Base-by-base conservation (phyloP, 306 rosid species). In the Malus fusca region DNA sequence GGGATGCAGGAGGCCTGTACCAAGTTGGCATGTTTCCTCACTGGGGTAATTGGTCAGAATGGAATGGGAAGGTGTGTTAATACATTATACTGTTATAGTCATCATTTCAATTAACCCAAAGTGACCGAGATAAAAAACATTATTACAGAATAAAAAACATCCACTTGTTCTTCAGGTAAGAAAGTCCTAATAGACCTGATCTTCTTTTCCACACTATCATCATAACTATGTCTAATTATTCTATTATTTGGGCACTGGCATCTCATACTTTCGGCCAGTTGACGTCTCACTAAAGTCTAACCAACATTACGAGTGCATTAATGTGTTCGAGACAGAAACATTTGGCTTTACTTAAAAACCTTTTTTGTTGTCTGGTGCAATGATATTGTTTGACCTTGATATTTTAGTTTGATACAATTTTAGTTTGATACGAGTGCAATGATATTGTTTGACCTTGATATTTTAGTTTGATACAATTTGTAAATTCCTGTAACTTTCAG, bases 41-140 rank as follows among this genome's bases (percentile, higher is more conserved):
- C 87, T 88, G 96, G 97, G 93, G 97, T 84, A 82, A 83, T 86
- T 95, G 98, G 98, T 95, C 97, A 56, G 98, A 92, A 85, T 95
- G 98, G 98, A 95, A 95, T 79, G 98, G 98, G 76, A 90, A 92
- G 98, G 98, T 93, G 55, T 74, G 98, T 81, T 79, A 58, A 73
- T 68, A 56, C 72, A 44, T 33, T 66, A 67, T 21, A 51, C 64
- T 80, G 78, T 64, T 81, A 73, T 35, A 71, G 6, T 70, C 69
- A 31, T 66, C 62, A 61, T 80, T 61, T 52, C 14, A 33, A 40
- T 74, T 68, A n/a, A 48, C 11, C 76, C 25, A 58, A 4, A 17
- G 26, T 4, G 48, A 66, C 40, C 12, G 23, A 58, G 40, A 28
- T 26, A 22, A 81, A 64, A 15, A 68, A 58, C 51, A 17, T 12